Conservation (phyloP, 192 early-diverging fungal species). For the Phlyctochytrium arcticum region DNA sequence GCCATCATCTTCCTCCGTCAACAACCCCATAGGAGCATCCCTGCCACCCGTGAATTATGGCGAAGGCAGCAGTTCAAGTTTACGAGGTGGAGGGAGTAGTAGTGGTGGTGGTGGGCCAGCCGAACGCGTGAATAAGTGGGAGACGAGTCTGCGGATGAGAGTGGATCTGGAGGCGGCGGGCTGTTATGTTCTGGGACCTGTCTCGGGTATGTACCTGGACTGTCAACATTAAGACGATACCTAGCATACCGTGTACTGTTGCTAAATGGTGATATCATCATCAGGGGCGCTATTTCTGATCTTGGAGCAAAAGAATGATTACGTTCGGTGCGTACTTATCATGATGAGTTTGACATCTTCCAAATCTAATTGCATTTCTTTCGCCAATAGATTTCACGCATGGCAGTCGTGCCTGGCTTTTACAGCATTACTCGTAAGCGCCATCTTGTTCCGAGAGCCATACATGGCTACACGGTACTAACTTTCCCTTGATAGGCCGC, state of each 20-base stretch:
- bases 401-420: constrained; percentile 48
- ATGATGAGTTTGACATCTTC: neutral
- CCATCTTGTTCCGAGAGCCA: neutral
- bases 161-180: constrained; percentile 73
- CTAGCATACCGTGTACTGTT: no score
- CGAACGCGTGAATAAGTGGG: constrained; percentile 74
- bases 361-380: neutral
- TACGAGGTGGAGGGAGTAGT: neutral
- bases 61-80: neutral
- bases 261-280: neutral
- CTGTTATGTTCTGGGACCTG: constrained; percentile 58
- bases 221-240: no score
- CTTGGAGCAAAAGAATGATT: constrained; percentile 72
- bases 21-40: neutral
- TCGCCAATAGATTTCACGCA: constrained; percentile 49
- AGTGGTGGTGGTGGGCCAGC: no score
- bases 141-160: constrained; percentile 63
- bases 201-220: constrained; percentile 52
- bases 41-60: neutral
- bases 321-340: constrained; percentile 38
- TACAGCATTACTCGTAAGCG: constrained; percentile 22
- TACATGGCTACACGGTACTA: neutral
- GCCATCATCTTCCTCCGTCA: neutral
- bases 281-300: constrained; percentile 68
- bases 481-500: constrained; percentile 28